These are phyloP conservation scores for Cercospora zeina DNA, from an alignment of 2,329 filamentous ascomycete genomes.

Conservation along the genomic window DNA sequence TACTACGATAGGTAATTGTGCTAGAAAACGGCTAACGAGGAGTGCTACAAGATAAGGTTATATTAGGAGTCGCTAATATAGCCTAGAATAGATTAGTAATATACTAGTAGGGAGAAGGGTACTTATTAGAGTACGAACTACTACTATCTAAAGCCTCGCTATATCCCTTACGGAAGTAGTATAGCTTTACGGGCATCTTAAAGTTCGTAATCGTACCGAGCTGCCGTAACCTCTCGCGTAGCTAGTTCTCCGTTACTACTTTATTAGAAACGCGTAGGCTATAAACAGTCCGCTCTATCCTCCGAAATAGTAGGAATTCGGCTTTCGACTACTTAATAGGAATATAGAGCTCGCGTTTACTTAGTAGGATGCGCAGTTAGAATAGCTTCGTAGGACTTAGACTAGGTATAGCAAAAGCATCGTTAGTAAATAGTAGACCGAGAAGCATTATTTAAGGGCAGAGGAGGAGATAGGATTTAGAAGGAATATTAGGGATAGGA, in stretches of 20 bases:
- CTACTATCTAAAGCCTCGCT: slow-evolving; percentile 25
- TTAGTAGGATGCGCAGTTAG: slow-evolving; percentile 13
- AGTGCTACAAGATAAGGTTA: slow-evolving; percentile 25
- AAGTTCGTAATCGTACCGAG: slow-evolving; percentile 18
- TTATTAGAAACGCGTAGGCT: slow-evolving; percentile 8
- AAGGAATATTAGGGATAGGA: slow-evolving; percentile 19
- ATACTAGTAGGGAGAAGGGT: neutral
- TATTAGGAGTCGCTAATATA: slow-evolving; percentile 11
- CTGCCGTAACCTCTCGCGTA: slow-evolving; percentile 8
- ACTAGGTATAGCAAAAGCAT: slow-evolving; percentile 16
- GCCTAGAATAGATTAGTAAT: neutral
- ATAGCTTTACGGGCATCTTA: slow-evolving; percentile 19
- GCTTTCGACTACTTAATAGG: slow-evolving; percentile 10
- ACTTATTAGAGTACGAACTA: slow-evolving; percentile 15
- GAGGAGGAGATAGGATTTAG: slow-evolving; percentile 24
- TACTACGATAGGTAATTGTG: slow-evolving; percentile 25
- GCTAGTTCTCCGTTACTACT: slow-evolving; percentile 14
- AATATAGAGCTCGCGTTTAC: slow-evolving; percentile 8
- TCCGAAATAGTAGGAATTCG: slow-evolving; percentile 9
- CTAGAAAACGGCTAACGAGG: slow-evolving; percentile 21
- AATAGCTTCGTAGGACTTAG: slow-evolving; percentile 15
- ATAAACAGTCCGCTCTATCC: slow-evolving; percentile 5
- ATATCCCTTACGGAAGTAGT: slow-evolving; percentile 18
- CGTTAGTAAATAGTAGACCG: slow-evolving; percentile 22
- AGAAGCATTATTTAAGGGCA: slow-evolving; percentile 25